Percentiles rank a stretch among this genome's conserved stretches.
These are phyloP conservation scores for Aspergillus melleus DNA, from an alignment of 2,329 filamentous ascomycete genomes.

Conservation along the genomic window DNA sequence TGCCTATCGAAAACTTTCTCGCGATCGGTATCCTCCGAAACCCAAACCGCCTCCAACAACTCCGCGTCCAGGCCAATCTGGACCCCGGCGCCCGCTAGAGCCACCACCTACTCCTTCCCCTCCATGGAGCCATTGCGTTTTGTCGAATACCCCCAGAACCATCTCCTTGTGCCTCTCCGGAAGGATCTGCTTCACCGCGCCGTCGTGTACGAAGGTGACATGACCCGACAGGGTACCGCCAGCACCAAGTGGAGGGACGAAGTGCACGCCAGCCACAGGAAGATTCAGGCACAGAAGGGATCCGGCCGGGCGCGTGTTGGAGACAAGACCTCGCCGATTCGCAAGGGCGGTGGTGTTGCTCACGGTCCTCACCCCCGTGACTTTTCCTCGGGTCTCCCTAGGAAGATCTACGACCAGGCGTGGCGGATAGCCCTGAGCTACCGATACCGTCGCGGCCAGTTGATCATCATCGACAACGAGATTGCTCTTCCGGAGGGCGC, in stretches of 20 bases:
- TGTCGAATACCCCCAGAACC: constrained; percentile 74
- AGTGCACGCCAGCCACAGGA: constrained; percentile 78
- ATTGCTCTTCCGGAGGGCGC: constrained; percentile 60
- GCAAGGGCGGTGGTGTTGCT: constrained; percentile 80
- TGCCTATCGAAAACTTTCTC: constrained; percentile 38
- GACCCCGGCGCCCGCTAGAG: constrained; percentile 62
- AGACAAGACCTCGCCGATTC: constrained; percentile 75
- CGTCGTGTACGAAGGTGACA: constrained; percentile 88
- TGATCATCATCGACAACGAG: constrained; percentile 81
- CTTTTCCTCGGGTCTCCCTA: constrained; percentile 78
- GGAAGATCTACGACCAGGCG: constrained; percentile 91
- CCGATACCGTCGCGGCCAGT: constrained; percentile 81
- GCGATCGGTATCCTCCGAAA: constrained; percentile 53
- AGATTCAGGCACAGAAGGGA: constrained; percentile 86
- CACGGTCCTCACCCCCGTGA: constrained; percentile 92
- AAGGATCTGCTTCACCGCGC: constrained; percentile 91
- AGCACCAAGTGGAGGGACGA: constrained; percentile 78
- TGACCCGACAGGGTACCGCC: constrained; percentile 82
- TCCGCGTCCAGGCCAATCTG: constrained; percentile 37
- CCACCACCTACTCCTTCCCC: constrained; percentile 90
- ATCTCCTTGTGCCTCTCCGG: constrained; percentile 83
- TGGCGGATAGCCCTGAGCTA: constrained; percentile 94
- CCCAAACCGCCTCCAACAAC: constrained; percentile 30
- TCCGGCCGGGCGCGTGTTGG: constrained; percentile 77
- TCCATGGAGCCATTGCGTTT: constrained; percentile 79